These are phyloP conservation scores for Mycena indigotica DNA, from an alignment of 768 basidiomycete genomes.

Conservation along the genomic window DNA sequence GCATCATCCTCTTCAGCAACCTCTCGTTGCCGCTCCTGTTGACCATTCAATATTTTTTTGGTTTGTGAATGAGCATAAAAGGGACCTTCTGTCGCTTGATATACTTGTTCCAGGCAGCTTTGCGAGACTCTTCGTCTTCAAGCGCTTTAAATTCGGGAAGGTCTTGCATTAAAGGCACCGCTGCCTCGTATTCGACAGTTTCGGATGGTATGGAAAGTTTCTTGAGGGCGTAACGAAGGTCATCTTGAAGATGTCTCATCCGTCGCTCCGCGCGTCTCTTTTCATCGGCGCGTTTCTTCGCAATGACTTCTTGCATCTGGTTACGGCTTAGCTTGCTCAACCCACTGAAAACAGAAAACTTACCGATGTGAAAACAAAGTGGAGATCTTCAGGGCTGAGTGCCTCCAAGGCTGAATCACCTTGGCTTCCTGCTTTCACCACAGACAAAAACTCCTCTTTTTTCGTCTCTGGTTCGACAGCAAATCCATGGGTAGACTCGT, in stretches of 20 bases:
- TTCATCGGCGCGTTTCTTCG: constrained; percentile 82
- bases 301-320: constrained; percentile 72
- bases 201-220: constrained; percentile 65
- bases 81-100: constrained; percentile 92
- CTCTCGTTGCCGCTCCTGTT: constrained; percentile 76
- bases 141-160: constrained; percentile 86
- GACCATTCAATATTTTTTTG: not conserved
- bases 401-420: constrained; percentile 52
- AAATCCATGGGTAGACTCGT: constrained; percentile 35
- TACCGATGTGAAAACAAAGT: constrained; percentile 65
- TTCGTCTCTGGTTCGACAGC: constrained; percentile 58
- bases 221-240: constrained; percentile 92
- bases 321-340: constrained; percentile 2
- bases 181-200: constrained; percentile 67
- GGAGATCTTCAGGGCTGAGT: constrained; percentile 55
- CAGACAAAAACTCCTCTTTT: constrained; percentile 60
- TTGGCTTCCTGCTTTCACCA: constrained; percentile 52
- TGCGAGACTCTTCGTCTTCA: constrained; percentile 83
- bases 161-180: constrained; percentile 74
- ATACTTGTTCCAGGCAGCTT: constrained; percentile 83
- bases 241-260: constrained; percentile 88
- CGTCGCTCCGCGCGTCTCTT: constrained; percentile 82
- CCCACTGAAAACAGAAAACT: constrained; percentile 26
- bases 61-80: constrained; percentile 12
- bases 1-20: constrained; percentile 82